Evolutionary conservation across 148 eudicot species (phyloP).

Genomic region (Rhododendron molle): DNA sequence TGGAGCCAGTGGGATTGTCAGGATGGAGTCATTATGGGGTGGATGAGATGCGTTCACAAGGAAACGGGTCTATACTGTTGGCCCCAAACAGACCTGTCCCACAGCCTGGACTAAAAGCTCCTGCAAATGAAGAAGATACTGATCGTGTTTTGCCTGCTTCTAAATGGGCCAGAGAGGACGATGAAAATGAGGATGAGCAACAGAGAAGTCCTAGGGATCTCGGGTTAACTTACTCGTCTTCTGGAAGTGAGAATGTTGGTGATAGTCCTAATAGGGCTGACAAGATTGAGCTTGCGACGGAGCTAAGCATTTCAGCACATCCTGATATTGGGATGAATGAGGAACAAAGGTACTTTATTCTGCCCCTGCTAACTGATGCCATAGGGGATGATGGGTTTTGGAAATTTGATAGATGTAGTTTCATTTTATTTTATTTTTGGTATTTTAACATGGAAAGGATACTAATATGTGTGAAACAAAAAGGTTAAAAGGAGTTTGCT

Average conservation of each 20-base stretch:
- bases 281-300: slow-evolving; percentile 45
- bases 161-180: slow-evolving; percentile 96
- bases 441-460: background rate
- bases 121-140: slow-evolving; percentile 44
- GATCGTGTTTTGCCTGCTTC: slow-evolving; percentile 71
- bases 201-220: slow-evolving; percentile 61
- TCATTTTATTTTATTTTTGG: background rate
- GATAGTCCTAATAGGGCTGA: slow-evolving; percentile 45
- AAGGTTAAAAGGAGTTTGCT: background rate
- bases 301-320: slow-evolving; percentile 49
- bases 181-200: slow-evolving; percentile 67
- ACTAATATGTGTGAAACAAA: background rate
- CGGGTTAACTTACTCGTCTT: slow-evolving; percentile 86
- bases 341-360: slow-evolving; percentile 59
- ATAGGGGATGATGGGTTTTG: background rate
- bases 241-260: slow-evolving; percentile 77
- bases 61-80: slow-evolving; percentile 30
- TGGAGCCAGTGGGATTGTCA: slow-evolving; percentile 36
- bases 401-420: background rate
- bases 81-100: slow-evolving; percentile 41
- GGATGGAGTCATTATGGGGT: slow-evolving; percentile 41
- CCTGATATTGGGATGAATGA: slow-evolving; percentile 66
- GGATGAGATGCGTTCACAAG: slow-evolving; percentile 33
- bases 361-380: background rate
- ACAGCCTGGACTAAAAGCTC: slow-evolving; percentile 51